phyloP scores from a whole-genome alignment of 257 asterid genomes.

The Sherardia arvensis region DNA sequence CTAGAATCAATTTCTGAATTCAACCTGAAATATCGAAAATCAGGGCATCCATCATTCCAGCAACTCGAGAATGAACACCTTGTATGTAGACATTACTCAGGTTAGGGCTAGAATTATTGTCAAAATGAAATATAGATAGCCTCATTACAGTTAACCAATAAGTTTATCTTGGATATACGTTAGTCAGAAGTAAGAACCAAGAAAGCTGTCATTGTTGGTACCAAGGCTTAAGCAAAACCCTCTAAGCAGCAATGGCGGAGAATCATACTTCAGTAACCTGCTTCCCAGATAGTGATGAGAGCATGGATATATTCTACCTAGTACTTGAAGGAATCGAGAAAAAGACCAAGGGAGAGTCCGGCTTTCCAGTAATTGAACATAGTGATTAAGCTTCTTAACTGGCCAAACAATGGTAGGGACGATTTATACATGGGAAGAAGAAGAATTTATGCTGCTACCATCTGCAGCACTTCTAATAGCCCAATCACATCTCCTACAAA shows the following conservation, averaged over 20 bases:
- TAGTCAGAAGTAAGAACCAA: too few species aligned
- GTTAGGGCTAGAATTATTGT: too few species aligned
- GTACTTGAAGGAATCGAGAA: constrained; percentile 88
- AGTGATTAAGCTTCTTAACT: constrained; percentile 36
- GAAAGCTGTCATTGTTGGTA: not conserved
- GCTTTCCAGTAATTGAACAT: constrained; percentile 88
- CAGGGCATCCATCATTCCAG: not conserved
- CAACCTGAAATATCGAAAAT: not conserved
- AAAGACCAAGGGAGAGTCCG: constrained; percentile 81
- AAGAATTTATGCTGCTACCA: constrained; percentile 38
- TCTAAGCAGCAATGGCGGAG: not conserved
- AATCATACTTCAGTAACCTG: not conserved
- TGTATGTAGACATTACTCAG: not conserved
- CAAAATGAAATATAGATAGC: not conserved
- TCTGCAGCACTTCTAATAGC: constrained; percentile 61
- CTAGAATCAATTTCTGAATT: not conserved
- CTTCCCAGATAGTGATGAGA: not conserved
- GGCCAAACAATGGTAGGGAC: constrained; percentile 42
- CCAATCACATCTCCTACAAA: constrained; percentile 45
- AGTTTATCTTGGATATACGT: too few species aligned
- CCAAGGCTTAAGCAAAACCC: not conserved
- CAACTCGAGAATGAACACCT: not conserved
- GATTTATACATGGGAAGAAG: constrained; percentile 61
- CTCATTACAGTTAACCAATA: not conserved
- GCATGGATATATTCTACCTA: constrained; percentile 13